A percentile compares a stretch with the other conserved stretches of the same genome.
Conservation (phyloP, 768 basidiomycete species). For the Panaeolus papilionaceus region DNA sequence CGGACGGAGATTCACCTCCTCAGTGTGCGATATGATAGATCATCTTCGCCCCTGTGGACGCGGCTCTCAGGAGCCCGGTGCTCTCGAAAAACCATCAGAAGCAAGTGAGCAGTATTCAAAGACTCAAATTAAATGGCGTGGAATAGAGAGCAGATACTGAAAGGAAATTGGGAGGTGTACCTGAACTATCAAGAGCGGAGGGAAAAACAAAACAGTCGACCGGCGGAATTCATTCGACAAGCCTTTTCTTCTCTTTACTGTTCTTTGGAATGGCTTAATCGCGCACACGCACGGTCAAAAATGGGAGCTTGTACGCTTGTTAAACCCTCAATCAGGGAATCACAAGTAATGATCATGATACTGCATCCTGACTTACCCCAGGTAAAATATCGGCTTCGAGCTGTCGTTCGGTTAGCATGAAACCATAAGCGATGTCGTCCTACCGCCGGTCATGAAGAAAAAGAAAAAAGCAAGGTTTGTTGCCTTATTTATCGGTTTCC, state of each 20-base stretch:
- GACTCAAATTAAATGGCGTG: neutral
- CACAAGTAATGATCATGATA: neutral
- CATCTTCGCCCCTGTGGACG: neutral
- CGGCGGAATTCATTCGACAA: slow-evolving; percentile 1
- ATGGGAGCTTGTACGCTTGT: neutral
- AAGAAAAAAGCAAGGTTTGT: neutral
- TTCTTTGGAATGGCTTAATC: neutral
- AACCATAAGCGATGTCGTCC: slow-evolving; percentile 10
- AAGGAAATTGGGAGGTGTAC: neutral
- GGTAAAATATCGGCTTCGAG: neutral
- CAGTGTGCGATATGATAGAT: neutral
- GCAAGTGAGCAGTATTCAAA: neutral
- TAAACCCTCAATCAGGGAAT: neutral
- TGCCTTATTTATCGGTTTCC: neutral
- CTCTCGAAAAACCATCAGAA: neutral
- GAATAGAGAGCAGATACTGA: neutral
- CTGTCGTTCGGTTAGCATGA: neutral
- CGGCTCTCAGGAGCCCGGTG: neutral
- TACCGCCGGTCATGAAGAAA: slow-evolving; percentile 12
- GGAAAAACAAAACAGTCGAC: neutral
- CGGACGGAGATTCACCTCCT: neutral
- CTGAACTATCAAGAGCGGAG: neutral
- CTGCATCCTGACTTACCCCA: neutral
- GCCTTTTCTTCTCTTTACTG: neutral
- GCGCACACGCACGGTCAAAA: neutral